Evolutionary conservation across 768 basidiomycete species (phyloP), one percentile per base, ranked within the genome.

Genomic region (Russula emetica): DNA sequence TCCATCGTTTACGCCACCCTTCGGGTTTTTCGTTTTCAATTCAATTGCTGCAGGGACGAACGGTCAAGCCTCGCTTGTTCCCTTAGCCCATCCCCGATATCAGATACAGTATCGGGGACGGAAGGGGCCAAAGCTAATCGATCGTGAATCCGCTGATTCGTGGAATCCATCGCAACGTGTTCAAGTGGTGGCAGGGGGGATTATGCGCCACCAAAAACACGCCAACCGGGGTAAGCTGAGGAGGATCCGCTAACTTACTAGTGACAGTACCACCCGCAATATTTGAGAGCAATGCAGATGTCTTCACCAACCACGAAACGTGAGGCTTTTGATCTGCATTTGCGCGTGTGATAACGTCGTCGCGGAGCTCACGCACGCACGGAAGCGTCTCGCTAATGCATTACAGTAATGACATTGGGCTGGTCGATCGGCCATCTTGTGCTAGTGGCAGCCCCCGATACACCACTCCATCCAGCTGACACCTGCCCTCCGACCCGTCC

Each of bases 101-200:
- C 58, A 44, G 56, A 54, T 16, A 55, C 16, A 5, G 13, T 34
- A 34, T 16, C 38, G 38, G 38, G 14, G 38, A 38, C 5, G 38
- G 32, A 44, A 32, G 40, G 26, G 20, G 28, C 13, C 11, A 16
- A n/a, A n/a, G 11, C 18, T 40, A 53, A 59, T 54, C 52, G 32
- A 47, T 60, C 45, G 42, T 40, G 38, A 36, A n/a, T n/a, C n/a
- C n/a, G n/a, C 8, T 28, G 30, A 34, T 36, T 40, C 5, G 5
- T 30, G 32, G 4, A 30, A 28, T 49, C 22, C 36, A 53, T 47
- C 20, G 38, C 54, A 64, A 61, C 59, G 63, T 64, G 63, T 24
- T 64, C 59, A 54, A 64, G 49, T 61, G 63, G 63, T 61, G 59
- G 54, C 44, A 40, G 49, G 52, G 51, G 44, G 50, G 49, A 2